Conservation (phyloP, 306 rosid genomes). For the Prosopis cineraria region DNA sequence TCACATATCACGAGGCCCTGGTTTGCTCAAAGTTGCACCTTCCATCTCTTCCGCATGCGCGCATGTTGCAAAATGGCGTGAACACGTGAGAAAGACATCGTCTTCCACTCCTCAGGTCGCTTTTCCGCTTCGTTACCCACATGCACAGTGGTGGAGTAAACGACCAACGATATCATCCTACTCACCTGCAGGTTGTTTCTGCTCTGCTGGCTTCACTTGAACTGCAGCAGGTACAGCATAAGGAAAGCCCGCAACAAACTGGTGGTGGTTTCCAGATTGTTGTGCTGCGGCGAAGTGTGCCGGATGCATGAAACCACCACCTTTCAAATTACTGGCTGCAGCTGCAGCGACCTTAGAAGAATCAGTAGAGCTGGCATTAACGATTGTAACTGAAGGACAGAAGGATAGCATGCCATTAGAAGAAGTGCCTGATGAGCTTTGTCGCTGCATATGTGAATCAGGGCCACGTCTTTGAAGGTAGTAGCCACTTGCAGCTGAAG, state of each 20-base stretch:
- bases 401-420: slow-evolving; percentile 67
- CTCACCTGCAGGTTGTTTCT: slow-evolving; percentile 98
- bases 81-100: background rate
- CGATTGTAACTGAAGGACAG: slow-evolving; percentile 41
- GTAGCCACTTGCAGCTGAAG: slow-evolving; percentile 44
- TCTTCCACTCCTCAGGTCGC: background rate
- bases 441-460: slow-evolving; percentile 62
- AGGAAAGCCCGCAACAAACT: slow-evolving; percentile 55
- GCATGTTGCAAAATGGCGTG: slow-evolving; percentile 30
- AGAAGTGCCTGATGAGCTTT: slow-evolving; percentile 55
- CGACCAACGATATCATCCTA: slow-evolving; percentile 37
- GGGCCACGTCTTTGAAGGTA: slow-evolving; percentile 62
- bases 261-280: slow-evolving; percentile 71
- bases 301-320: slow-evolving; percentile 61
- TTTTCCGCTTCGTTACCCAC: background rate
- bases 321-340: slow-evolving; percentile 53
- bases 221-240: slow-evolving; percentile 60
- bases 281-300: slow-evolving; percentile 62
- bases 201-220: slow-evolving; percentile 89
- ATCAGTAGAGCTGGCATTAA: slow-evolving; percentile 47
- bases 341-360: slow-evolving; percentile 46
- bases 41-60: slow-evolving; percentile 39
- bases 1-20: background rate
- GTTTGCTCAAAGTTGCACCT: slow-evolving; percentile 26
- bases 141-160: background rate